Conservation (phyloP, 2,329 filamentous ascomycete genomes). For the Ceratocystis albifundus region DNA sequence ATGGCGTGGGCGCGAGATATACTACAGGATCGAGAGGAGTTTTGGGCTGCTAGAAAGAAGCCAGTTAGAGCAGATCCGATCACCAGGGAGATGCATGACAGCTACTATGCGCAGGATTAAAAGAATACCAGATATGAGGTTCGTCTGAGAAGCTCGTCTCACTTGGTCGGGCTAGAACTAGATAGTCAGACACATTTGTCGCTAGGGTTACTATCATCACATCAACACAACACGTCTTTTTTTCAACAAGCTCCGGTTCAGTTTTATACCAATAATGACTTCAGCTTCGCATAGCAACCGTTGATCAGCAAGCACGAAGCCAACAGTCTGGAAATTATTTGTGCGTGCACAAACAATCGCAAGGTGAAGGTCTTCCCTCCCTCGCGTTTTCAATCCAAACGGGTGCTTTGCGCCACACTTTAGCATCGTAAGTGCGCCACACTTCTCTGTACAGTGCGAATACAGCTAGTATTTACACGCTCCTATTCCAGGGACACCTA, state of each 20-base stretch:
- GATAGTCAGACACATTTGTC: not conserved
- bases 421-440: not conserved
- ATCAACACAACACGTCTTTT: not conserved
- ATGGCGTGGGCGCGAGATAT: conserved; percentile 68
- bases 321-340: not conserved
- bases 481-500: not conserved
- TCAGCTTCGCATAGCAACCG: not conserved
- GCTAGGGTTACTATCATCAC: not conserved
- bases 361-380: not conserved
- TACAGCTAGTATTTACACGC: not conserved
- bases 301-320: not conserved
- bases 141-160: not conserved
- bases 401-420: not conserved
- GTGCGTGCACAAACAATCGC: not conserved
- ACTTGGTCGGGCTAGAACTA: not conserved
- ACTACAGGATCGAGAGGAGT: conserved; percentile 59
- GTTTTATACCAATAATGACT: not conserved
- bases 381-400: not conserved
- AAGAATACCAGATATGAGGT: not conserved
- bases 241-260: too few species aligned
- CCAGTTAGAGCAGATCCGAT: conserved; percentile 8
- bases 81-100: conserved; percentile 39
- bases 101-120: conserved; percentile 20
- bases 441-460: not conserved
- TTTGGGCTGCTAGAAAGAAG: conserved; percentile 48